Conservation (phyloP, 2,329 filamentous ascomycete species). For the Neofusicoccum umdonicola region DNA sequence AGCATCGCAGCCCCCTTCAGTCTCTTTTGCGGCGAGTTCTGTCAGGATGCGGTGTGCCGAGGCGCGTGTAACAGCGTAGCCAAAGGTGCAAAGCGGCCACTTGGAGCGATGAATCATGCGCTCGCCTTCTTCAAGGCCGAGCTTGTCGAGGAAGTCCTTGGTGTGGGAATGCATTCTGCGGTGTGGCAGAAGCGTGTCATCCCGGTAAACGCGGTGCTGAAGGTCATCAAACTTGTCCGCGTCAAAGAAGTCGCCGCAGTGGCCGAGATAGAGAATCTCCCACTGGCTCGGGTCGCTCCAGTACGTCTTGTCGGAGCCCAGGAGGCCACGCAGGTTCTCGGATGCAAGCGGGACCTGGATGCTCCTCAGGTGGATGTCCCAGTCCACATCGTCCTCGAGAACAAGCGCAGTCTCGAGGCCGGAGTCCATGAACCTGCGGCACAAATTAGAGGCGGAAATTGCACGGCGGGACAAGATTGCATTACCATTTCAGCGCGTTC, state of each 20-base stretch:
- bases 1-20: conserved; percentile 25
- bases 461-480: neutral
- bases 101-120: conserved; percentile 35
- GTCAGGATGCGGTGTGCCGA: conserved; percentile 32
- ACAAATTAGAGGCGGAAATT: conserved; percentile 17
- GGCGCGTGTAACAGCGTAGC: conserved; percentile 36
- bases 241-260: conserved; percentile 38
- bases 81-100: conserved; percentile 42
- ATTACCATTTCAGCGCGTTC: conserved; percentile 34
- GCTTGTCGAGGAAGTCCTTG: conserved; percentile 25
- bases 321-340: conserved; percentile 28
- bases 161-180: conserved; percentile 30
- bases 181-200: conserved; percentile 30
- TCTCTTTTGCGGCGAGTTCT: conserved; percentile 20
- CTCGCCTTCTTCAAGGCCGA: conserved; percentile 27
- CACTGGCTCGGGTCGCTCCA: conserved; percentile 32
- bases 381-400: conserved; percentile 43
- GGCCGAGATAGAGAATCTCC: conserved; percentile 42
- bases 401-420: conserved; percentile 34
- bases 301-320: conserved; percentile 29
- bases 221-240: conserved; percentile 21
- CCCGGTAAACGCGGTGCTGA: conserved; percentile 27
- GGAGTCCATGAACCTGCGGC: conserved; percentile 33
- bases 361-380: conserved; percentile 37
- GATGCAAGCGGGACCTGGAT: conserved; percentile 34